Evolutionary conservation across 202 grass and related monocot species (phyloP).

Genomic region (Hordeum pubiflorum): DNA sequence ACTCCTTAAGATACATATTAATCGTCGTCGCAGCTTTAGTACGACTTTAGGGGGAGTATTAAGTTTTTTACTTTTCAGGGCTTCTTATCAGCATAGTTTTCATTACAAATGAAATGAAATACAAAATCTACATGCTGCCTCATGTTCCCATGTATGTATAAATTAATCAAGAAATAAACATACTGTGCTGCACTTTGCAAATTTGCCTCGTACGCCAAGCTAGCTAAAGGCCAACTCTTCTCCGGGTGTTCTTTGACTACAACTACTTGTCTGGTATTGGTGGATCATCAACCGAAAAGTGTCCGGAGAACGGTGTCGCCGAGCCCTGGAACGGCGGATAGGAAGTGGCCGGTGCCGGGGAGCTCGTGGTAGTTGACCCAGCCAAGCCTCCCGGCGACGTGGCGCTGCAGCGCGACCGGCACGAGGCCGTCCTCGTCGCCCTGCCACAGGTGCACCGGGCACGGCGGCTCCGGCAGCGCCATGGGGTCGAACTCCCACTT

Average conservation of each 20-base stretch:
- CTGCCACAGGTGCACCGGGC: slow-evolving; percentile 75
- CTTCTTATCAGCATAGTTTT: background rate
- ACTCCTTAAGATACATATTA: too few relatives aligned
- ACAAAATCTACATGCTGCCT: slow-evolving; percentile 9
- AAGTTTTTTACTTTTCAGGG: background rate
- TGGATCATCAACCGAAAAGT: slow-evolving; percentile 20
- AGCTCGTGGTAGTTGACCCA: slow-evolving; percentile 86
- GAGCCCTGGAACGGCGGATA: slow-evolving; percentile 51
- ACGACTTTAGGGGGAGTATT: too few relatives aligned
- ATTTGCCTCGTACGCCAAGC: background rate
- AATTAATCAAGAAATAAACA: background rate
- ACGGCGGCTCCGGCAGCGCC: slow-evolving; percentile 52
- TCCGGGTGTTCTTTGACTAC: background rate
- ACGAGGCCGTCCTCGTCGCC: slow-evolving; percentile 88
- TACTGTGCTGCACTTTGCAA: background rate
- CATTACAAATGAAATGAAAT: background rate
- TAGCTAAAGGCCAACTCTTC: background rate
- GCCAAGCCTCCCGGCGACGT: slow-evolving; percentile 43
- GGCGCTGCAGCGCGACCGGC: slow-evolving; percentile 67
- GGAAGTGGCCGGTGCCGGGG: slow-evolving; percentile 56
- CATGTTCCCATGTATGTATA: background rate
- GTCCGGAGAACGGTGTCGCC: slow-evolving; percentile 61
- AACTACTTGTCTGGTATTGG: background rate
- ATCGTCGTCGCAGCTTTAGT: too few relatives aligned
- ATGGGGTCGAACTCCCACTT: slow-evolving; percentile 88